These are phyloP conservation scores for Cryphonectria radicalis DNA, from an alignment of 2,329 filamentous ascomycete genomes.

Conservation along the genomic window DNA sequence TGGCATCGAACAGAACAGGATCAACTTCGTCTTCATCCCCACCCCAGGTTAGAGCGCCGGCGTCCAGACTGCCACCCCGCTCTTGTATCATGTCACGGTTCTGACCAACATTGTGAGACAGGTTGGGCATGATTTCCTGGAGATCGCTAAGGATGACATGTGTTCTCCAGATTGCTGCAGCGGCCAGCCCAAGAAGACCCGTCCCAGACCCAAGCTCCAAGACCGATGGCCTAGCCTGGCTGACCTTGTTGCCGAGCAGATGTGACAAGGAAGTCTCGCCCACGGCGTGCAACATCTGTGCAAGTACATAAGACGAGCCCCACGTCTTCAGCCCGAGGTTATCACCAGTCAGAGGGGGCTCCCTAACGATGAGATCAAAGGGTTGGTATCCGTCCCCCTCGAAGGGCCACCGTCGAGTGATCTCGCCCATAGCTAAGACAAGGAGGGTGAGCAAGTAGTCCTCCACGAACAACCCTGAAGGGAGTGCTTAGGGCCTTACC, in stretches of 20 bases:
- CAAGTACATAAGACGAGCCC: conserved; percentile 87
- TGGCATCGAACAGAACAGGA: conserved; percentile 47
- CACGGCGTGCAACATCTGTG: conserved; percentile 67
- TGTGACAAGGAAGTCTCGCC: conserved; percentile 49
- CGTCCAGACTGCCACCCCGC: conserved; percentile 60
- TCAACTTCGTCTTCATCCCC: conserved; percentile 53
- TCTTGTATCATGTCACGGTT: conserved; percentile 63
- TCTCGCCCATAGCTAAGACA: conserved; percentile 58
- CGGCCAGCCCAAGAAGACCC: conserved; percentile 85
- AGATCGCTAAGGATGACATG: conserved; percentile 80
- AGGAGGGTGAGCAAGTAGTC: conserved; percentile 3
- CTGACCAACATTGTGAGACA: conserved; percentile 70
- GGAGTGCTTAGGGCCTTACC: conserved; percentile 46
- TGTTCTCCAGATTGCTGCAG: conserved; percentile 71
- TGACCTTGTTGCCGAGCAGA: conserved; percentile 45
- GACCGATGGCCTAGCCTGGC: conserved; percentile 42
- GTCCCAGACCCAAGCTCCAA: conserved; percentile 91
- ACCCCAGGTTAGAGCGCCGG: conserved; percentile 77
- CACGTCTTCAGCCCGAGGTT: conserved; percentile 93
- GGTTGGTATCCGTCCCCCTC: conserved; percentile 40
- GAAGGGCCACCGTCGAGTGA: conserved; percentile 60
- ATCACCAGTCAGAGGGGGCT: conserved; percentile 87
- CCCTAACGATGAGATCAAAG: conserved; percentile 74
- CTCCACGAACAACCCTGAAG: not conserved
- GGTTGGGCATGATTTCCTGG: conserved; percentile 79